Conservation (phyloP, 495 filamentous ascomycete genomes). For the Aspergillus sclerotiicarbonarius region DNA sequence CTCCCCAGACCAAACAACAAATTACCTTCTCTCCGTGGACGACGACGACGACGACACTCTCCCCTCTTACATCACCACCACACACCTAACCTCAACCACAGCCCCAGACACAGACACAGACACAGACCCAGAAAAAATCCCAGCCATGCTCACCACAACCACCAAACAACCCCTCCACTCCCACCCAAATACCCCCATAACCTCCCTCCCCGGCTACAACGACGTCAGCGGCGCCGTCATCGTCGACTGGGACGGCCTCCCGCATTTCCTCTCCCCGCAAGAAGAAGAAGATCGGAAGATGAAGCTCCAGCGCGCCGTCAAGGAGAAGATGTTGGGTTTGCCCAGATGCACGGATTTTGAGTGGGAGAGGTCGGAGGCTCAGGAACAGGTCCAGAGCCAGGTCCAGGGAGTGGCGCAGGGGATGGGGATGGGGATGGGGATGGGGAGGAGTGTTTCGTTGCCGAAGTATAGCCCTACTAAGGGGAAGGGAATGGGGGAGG, state of each 20-base stretch:
- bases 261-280: slow-evolving; percentile 29
- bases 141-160: slow-evolving; percentile 3
- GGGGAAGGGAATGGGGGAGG: slow-evolving; percentile 7
- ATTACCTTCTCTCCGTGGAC: background rate
- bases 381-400: no score
- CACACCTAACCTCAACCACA: background rate
- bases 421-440: no score
- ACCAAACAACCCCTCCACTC: background rate
- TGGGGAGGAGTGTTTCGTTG: slow-evolving; percentile 3
- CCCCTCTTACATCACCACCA: background rate
- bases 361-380: slow-evolving; percentile 16
- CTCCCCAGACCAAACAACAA: slow-evolving; percentile 8
- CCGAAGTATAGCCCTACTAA: slow-evolving; percentile 23
- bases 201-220: slow-evolving; percentile 26
- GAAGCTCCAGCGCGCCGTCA: slow-evolving; percentile 23
- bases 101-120: background rate
- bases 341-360: slow-evolving; percentile 23
- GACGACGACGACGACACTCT: background rate
- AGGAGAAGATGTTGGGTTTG: slow-evolving; percentile 32
- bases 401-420: no score
- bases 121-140: background rate
- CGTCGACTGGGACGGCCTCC: slow-evolving; percentile 25
- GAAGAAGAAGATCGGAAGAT: slow-evolving; percentile 24
- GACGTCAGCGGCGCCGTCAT: slow-evolving; percentile 32
- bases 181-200: background rate